Conservation (phyloP, 108 stramenopile species). For the Fragilaria radians region DNA sequence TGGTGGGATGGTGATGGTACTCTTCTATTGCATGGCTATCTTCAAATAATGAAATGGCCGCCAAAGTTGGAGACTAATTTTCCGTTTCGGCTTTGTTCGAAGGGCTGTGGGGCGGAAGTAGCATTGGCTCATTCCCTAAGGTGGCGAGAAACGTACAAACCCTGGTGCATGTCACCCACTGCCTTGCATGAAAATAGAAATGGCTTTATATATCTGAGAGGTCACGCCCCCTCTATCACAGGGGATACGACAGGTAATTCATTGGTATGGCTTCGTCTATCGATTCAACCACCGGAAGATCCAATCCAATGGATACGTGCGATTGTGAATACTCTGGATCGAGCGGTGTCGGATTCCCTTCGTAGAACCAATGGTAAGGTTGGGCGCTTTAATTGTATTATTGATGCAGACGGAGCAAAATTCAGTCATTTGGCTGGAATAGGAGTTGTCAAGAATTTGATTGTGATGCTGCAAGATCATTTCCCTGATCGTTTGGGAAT, state of each 20-base stretch:
- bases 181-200: constrained; percentile 40
- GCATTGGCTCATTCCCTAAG: constrained; percentile 56
- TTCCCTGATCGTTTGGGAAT: constrained; percentile 67
- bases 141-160: constrained; percentile 65
- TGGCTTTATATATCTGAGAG: constrained; percentile 52
- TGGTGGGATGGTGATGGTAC: constrained; percentile 1
- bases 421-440: constrained; percentile 36
- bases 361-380: constrained; percentile 37
- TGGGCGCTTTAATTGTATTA: constrained; percentile 62
- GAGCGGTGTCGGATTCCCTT: constrained; percentile 45
- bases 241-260: constrained; percentile 23
- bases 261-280: constrained; percentile 62
- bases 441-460: constrained; percentile 28
- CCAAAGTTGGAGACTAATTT: constrained; percentile 33
- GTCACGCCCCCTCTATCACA: constrained; percentile 29
- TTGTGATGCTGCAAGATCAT: constrained; percentile 71
- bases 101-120: constrained; percentile 50
- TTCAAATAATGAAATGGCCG: constrained; percentile 42
- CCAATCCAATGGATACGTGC: constrained; percentile 30
- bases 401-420: constrained; percentile 43
- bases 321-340: constrained; percentile 45
- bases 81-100: constrained; percentile 48
- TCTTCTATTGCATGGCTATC: constrained; percentile 19
- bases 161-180: constrained; percentile 49
- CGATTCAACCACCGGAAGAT: constrained; percentile 17